Percentiles rank a stretch among this genome's conserved stretches.
Conservation (phyloP, 2,329 filamentous ascomycete species). For the Cladorrhinum sp. region DNA sequence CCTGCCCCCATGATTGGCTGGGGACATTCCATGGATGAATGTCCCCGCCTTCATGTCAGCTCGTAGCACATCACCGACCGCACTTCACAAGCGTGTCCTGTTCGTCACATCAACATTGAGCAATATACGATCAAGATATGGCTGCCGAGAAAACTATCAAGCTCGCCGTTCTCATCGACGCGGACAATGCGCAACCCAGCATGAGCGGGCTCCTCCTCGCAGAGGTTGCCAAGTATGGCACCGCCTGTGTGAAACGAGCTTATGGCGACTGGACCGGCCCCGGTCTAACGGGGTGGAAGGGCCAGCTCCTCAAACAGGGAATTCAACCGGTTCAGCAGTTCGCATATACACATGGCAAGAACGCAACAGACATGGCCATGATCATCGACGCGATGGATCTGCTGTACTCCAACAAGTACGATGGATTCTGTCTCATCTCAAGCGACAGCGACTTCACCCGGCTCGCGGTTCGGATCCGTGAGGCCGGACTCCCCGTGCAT, state of each 20-base stretch:
- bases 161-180: slow-evolving; percentile 35
- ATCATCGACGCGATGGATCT: slow-evolving; percentile 40
- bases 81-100: too few relatives aligned
- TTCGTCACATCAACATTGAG: too few relatives aligned
- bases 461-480: slow-evolving; percentile 35
- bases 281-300: slow-evolving; percentile 32
- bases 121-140: not conserved
- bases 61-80: too few relatives aligned
- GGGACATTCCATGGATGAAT: too few relatives aligned
- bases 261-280: slow-evolving; percentile 37
- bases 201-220: slow-evolving; percentile 27
- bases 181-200: slow-evolving; percentile 31
- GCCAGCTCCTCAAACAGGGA: slow-evolving; percentile 31
- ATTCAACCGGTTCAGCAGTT: slow-evolving; percentile 39
- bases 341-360: slow-evolving; percentile 36
- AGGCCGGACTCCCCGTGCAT: slow-evolving; percentile 33
- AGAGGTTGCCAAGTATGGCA: slow-evolving; percentile 36
- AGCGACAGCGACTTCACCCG: slow-evolving; percentile 39
- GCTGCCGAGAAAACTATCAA: slow-evolving; percentile 17
- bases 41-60: too few relatives aligned
- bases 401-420: slow-evolving; percentile 32
- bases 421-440: slow-evolving; percentile 35
- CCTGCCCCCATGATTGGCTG: too few relatives aligned
- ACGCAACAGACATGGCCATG: slow-evolving; percentile 36
- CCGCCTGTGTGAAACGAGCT: slow-evolving; percentile 31